phyloP scores from a whole-genome alignment of 1,284 basidiomycete genomes.

The Sporisorium graminicola region DNA sequence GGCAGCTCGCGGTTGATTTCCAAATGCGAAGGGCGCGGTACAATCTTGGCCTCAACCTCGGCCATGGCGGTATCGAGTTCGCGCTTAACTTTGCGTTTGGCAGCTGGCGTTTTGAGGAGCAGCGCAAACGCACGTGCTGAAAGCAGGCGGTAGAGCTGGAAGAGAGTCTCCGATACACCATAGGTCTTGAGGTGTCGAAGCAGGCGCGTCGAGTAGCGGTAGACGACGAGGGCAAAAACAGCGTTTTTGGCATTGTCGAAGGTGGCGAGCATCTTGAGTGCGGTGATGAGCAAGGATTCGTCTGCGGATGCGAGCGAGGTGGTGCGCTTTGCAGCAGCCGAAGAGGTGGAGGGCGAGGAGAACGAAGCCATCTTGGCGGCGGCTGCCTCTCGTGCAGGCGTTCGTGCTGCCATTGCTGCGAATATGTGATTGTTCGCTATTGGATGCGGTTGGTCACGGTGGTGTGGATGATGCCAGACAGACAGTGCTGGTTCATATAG shows the following conservation, averaged over 20 bases:
- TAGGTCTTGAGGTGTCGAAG: slow-evolving; percentile 61
- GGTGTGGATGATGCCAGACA: not conserved
- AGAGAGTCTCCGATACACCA: slow-evolving; percentile 53
- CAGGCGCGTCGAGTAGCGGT: slow-evolving; percentile 42
- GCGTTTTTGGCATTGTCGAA: slow-evolving; percentile 58
- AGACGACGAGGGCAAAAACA: slow-evolving; percentile 57
- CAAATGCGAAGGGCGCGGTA: slow-evolving; percentile 51
- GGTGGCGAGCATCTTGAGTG: slow-evolving; percentile 33
- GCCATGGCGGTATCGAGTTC: slow-evolving; percentile 62
- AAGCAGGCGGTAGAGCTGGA: slow-evolving; percentile 56
- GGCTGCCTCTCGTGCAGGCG: slow-evolving; percentile 71
- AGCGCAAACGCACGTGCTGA: slow-evolving; percentile 48
- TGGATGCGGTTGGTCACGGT: no score
- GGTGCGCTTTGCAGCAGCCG: not conserved
- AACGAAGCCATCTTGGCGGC: slow-evolving; percentile 35
- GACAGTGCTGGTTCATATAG: not conserved
- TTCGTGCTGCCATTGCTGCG: slow-evolving; percentile 43
- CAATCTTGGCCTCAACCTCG: slow-evolving; percentile 64
- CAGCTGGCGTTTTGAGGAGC: slow-evolving; percentile 61
- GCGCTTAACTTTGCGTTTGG: slow-evolving; percentile 56
- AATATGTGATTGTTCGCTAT: no score
- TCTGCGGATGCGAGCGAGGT: slow-evolving; percentile 1
- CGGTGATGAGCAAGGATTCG: slow-evolving; percentile 24
- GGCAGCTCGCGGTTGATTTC: slow-evolving; percentile 53
- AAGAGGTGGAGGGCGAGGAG: slow-evolving; percentile 2